Percentiles rank a stretch among this genome's conserved stretches.
These are phyloP conservation scores for Triticum dicoccoides DNA, from an alignment of 176 grass and related monocot species.

Conservation along the genomic window DNA sequence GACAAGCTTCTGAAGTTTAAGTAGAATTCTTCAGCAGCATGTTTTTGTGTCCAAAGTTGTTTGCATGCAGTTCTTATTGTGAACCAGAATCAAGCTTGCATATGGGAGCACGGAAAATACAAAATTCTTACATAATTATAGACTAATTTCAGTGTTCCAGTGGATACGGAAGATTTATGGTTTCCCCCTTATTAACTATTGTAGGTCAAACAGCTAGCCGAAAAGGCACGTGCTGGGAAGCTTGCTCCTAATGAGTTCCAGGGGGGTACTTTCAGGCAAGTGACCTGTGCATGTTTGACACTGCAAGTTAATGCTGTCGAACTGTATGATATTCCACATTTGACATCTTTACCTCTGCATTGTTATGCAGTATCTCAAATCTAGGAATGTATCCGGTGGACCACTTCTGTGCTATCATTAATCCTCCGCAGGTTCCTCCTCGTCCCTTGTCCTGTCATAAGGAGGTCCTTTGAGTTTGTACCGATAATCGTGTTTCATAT, in stretches of 20 bases:
- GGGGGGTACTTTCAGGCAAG: conserved; percentile 88
- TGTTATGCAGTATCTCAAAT: conserved; percentile 83
- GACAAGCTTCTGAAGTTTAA: conserved; percentile 15
- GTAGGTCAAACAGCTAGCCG: conserved; percentile 87
- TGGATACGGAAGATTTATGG: background rate
- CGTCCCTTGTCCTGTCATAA: conserved; percentile 2
- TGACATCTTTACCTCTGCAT: conserved; percentile 11
- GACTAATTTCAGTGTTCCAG: background rate
- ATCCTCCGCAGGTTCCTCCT: conserved; percentile 77
- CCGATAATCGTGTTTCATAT: conserved; percentile 18
- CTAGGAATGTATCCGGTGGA: conserved; percentile 97
- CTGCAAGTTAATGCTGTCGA: conserved; percentile 9
- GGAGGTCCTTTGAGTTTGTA: conserved; percentile 5
- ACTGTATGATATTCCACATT: conserved; percentile 11
- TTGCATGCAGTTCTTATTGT: background rate
- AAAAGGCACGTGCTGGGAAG: conserved; percentile 92
- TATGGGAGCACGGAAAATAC: conserved; percentile 16
- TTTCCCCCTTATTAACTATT: background rate
- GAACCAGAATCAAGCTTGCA: background rate
- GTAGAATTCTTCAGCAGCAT: conserved; percentile 18
- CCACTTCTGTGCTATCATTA: conserved; percentile 98
- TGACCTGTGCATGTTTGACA: conserved; percentile 12
- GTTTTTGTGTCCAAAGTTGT: conserved; percentile 8
- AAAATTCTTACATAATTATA: background rate
- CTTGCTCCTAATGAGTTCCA: conserved; percentile 83